Evolutionary conservation across 805 yeast species (phyloP).

Genomic region (Suhomyces pyralidae): DNA sequence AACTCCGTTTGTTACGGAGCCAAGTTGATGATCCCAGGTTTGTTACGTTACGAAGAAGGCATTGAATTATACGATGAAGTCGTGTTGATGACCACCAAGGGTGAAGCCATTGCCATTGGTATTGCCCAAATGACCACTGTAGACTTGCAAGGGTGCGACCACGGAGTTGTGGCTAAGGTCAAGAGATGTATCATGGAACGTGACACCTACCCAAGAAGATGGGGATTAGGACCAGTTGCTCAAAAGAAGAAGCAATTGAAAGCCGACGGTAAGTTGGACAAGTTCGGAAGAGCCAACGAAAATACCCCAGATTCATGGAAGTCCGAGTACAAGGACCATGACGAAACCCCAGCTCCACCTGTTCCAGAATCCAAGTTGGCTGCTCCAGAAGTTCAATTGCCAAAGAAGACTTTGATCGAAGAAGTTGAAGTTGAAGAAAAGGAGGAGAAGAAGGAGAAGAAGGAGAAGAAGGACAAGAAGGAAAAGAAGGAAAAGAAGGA

Average conservation of each 20-base stretch:
- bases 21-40: constrained; percentile 97
- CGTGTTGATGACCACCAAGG: constrained; percentile 96
- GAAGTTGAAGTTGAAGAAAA: constrained; percentile 32
- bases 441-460: constrained; percentile 24
- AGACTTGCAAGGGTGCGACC: constrained; percentile 94
- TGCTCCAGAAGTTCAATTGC: constrained; percentile 43
- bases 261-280: constrained; percentile 95
- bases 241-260: constrained; percentile 97
- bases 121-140: constrained; percentile 99
- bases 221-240: constrained; percentile 99
- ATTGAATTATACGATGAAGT: constrained; percentile 97
- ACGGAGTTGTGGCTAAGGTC: constrained; percentile 97
- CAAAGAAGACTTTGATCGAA: constrained; percentile 51
- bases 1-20: constrained; percentile 99
- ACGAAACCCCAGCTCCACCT: constrained; percentile 56
- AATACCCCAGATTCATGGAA: constrained; percentile 94
- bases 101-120: constrained; percentile 98
- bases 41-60: constrained; percentile 95
- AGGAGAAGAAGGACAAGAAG: constrained; percentile 44
- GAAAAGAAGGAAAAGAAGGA: constrained; percentile 50
- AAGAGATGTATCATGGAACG: constrained; percentile 99
- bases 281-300: constrained; percentile 90
- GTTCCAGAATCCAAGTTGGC: constrained; percentile 53
- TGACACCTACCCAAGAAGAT: constrained; percentile 98
- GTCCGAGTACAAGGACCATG: constrained; percentile 70